Base-by-base conservation (phyloP, 495 filamentous ascomycete species). In the Neurospora tetrasperma region DNA sequence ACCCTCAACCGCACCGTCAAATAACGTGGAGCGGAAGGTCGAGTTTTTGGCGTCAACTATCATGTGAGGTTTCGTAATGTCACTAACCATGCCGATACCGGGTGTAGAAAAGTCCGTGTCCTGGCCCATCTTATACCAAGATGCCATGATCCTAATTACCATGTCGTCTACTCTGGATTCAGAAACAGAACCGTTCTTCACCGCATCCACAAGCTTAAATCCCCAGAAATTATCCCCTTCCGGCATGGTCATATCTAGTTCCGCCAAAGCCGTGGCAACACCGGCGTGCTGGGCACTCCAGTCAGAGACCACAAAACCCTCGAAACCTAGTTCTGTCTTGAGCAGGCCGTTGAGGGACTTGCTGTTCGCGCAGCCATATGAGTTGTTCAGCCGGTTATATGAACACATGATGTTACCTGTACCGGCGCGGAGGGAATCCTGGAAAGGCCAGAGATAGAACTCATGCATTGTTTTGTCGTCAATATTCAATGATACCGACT, bases 371-470 rank as follows among this genome's bases (percentile, higher is more conserved):
- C 90, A 93, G 5, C 87, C 86, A 71, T 90, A 90, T 2, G 86
- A 89, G 46, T 88, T 88, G 76, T 92, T 92, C 42, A 92, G 70
- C 10, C 89, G 85, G 68, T 91, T 86, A 74, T 23, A 93, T 5
- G 88, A 90, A 80, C 90, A 92, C 89, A 92, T 92, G 59, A 91
- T 82, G 66, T 83, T 87, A 1, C 85, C 89, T 4, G 85, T 87
- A 7, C 88, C 86, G 2, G 91, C 89, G 42, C 85, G 85, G 1
- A 91, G 86, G 0, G 89, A 88, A 75, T 92, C 87, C 41, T 87
- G n/a, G 86, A 92, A 93, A 0, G 89, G 89, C 89, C 89, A 94
- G 1, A 92, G 83, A 77, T 93, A 93, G 4, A 92, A 73, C 78
- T 93, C 90, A 76, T 93, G 91, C 75, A 93, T 81, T 0, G 90